Percentiles rank a stretch among this genome's conserved stretches.
Conservation (phyloP, 1,284 basidiomycete species). For the Inonotus hispidus region DNA sequence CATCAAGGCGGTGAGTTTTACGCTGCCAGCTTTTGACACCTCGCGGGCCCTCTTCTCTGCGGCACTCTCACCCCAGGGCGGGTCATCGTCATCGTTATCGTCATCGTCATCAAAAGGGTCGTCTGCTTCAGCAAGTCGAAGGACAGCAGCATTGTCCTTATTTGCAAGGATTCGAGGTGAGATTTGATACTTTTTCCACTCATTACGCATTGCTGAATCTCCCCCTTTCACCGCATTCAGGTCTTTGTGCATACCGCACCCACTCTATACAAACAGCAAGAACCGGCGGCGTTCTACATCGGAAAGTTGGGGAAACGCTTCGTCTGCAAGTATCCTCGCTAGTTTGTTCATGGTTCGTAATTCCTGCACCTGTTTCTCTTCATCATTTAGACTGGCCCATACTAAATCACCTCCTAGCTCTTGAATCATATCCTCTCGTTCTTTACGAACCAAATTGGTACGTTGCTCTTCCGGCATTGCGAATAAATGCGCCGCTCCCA, state of each 20-base stretch:
- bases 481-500: slow-evolving; percentile 15
- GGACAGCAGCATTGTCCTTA: background rate
- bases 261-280: slow-evolving; percentile 21
- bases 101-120: background rate
- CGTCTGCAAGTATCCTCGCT: slow-evolving; percentile 16
- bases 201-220: background rate
- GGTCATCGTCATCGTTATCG: no score
- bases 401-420: background rate
- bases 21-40: slow-evolving; percentile 25
- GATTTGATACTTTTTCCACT: background rate
- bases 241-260: slow-evolving; percentile 29
- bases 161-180: background rate
- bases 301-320: slow-evolving; percentile 17
- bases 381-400: slow-evolving; percentile 19
- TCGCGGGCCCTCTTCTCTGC: slow-evolving; percentile 24
- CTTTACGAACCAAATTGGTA: background rate
- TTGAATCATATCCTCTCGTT: background rate
- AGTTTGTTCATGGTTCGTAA: slow-evolving; percentile 8
- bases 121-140: background rate
- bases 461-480: background rate
- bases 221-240: slow-evolving; percentile 26
- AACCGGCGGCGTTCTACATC: slow-evolving; percentile 14
- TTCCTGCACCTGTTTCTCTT: slow-evolving; percentile 8
- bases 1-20: slow-evolving; percentile 28
- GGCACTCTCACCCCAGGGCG: slow-evolving; percentile 2